Percentiles rank a stretch among this genome's conserved stretches.
Conservation (phyloP, 2,329 filamentous ascomycete species). For the Fusarium sp. region DNA sequence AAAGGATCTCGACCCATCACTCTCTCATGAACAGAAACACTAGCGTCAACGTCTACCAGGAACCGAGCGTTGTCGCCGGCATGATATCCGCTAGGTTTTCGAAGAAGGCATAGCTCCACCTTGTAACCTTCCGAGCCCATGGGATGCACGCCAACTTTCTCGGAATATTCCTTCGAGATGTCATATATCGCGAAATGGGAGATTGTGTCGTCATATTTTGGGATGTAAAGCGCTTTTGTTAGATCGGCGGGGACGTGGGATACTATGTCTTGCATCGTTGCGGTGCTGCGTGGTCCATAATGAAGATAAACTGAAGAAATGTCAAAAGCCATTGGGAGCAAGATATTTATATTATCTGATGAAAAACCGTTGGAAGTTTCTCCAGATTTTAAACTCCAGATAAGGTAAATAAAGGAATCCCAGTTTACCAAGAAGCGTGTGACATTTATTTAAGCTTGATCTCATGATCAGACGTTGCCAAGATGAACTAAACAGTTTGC, state of each 20-base stretch:
- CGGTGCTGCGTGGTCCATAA: background rate
- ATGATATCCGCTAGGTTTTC: constrained; percentile 11
- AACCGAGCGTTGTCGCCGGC: constrained; percentile 7
- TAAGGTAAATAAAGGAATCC: background rate
- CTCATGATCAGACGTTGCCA: background rate
- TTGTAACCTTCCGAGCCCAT: constrained; percentile 20
- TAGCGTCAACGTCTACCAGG: background rate
- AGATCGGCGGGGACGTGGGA: background rate
- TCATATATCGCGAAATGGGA: constrained; percentile 1
- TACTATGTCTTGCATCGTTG: background rate
- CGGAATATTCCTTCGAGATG: background rate
- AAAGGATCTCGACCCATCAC: background rate
- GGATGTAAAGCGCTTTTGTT: constrained; percentile 7
- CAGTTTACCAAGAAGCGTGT: background rate
- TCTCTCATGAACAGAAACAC: constrained; percentile 1
- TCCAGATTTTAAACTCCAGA: background rate
- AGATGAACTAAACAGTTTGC: background rate
- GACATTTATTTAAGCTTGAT: background rate
- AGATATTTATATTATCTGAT: background rate
- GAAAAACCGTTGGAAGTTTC: background rate
- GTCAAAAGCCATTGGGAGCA: background rate
- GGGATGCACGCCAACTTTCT: background rate
- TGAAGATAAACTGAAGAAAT: background rate
- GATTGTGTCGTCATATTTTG: background rate
- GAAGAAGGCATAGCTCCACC: constrained; percentile 8